Evolutionary conservation across 2,329 filamentous ascomycete genomes (phyloP), one percentile per base, ranked within the genome.

Genomic region (Apiospora malaysiana): DNA sequence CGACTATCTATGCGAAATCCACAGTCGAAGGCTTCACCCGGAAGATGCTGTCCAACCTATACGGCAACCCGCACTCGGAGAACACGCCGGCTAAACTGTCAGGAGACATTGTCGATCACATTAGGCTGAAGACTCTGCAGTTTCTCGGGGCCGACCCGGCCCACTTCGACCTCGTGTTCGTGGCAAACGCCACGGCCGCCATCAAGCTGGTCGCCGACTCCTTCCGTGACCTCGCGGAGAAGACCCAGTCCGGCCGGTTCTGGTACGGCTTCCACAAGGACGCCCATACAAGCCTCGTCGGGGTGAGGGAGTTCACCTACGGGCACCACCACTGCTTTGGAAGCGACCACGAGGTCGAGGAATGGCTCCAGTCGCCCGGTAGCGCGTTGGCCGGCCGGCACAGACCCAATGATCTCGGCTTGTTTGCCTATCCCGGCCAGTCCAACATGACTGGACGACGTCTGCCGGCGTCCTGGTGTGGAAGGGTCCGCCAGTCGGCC

Each of bases 131-230:
- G 70, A 82, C 88, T 23, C 83, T 91, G 16, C 77, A 79, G 4
- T 90, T 91, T 78, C 86, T 91, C 72, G 86, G 87, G 59, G 89
- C 89, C 23, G 84, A 88, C 74, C 85, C 89, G 2, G 82, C 83
- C 47, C 82, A 90, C 68, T 91, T 88, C 75, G 88, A 91, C 74
- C 82, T 91, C 14, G 83, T 98, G 0, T 98, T 98, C 79, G 94
- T 97, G 37, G 91, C 94, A 46, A 98, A 98, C 81, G 93, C 95
- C 25, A 98, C 95, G 0, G 94, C 95, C 3, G 95, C 91, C 8
- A 92, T 97, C 76, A 98, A 98, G 81, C 83, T 98, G 25, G 79
- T 80, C 18, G 85, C 84, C 59, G 89, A 90, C 66, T 84, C 83
- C 45, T 88, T 91, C 74, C 82, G 84, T 40, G 87, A 89, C 74